phyloP scores from a whole-genome alignment of 176 grass and related monocot genomes.

The Juncus inflexus region DNA sequence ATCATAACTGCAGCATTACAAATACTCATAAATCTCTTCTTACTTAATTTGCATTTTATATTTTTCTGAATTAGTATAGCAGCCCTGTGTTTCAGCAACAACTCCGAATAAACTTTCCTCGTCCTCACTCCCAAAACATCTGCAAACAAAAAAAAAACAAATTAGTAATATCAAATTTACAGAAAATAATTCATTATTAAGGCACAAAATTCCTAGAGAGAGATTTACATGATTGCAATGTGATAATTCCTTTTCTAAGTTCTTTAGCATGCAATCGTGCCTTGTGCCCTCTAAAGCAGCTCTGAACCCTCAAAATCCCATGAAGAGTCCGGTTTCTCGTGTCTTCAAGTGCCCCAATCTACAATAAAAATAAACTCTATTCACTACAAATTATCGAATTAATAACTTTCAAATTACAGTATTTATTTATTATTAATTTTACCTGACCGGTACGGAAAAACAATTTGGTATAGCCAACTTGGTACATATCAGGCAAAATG shows the following conservation, averaged over 20 bases:
- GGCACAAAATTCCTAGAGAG: conserved; percentile 14
- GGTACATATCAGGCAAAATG: conserved; percentile 97
- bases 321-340: conserved; percentile 86
- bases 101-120: conserved; percentile 50
- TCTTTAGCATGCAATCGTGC: conserved; percentile 57
- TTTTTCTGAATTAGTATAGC: conserved; percentile 68
- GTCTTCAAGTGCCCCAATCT: conserved; percentile 96
- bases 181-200: conserved; percentile 21
- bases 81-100: conserved; percentile 61
- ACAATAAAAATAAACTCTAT: conserved; percentile 23
- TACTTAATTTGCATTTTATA: conserved; percentile 54
- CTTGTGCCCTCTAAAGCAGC: conserved; percentile 92
- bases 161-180: conserved; percentile 1
- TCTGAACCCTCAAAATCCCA: conserved; percentile 97
- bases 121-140: conserved; percentile 79
- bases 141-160: conserved; percentile 31
- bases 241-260: conserved; percentile 61
- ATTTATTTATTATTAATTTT: conserved; percentile 22
- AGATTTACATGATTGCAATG: conserved; percentile 87
- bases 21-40: conserved; percentile 51
- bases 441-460: conserved; percentile 99
- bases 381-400: not conserved
- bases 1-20: conserved; percentile 61
- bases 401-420: not conserved
- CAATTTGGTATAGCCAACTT: conserved; percentile 98